Base-by-base conservation (phyloP, 179 eudicot genomes). In the Amaranthus tricolor region DNA sequence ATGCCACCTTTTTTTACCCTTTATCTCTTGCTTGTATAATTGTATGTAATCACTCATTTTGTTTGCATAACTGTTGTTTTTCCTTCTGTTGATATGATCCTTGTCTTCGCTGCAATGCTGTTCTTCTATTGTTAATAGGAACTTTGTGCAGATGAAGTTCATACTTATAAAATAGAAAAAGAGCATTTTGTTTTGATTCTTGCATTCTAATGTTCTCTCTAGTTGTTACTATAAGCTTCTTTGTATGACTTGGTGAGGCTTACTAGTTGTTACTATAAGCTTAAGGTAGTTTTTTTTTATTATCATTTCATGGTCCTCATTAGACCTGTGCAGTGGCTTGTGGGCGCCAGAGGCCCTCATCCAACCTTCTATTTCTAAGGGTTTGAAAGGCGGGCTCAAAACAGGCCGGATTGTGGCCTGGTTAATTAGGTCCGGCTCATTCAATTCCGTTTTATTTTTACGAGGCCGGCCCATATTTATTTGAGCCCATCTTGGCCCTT, bases 201-300 rank as follows among this genome's bases (percentile, higher is more conserved):
- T n/a, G 14, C 31, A 48, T 53, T n/a, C n/a, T n/a, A n/a, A n/a
- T n/a, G n/a, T n/a, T n/a, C 70, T 66, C 53, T 66, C 67, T 43
- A n/a, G n/a, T n/a, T n/a, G n/a, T n/a, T n/a, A n/a, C n/a, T n/a
- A n/a, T n/a, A n/a, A n/a, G n/a, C n/a, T n/a, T n/a, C n/a, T n/a
- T n/a, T n/a, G n/a, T n/a, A n/a, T n/a, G 20, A 20, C 63, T 59
- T 21, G 31, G 31, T 61, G 65, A 15, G 7, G 65, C 7, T 2
- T 61, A 12, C 65, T 61, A 61, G 45, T 61, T 7, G n/a, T n/a
- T n/a, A n/a, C n/a, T n/a, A n/a, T n/a, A n/a, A n/a, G 65, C 65
- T 31, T 13, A 21, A 16, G 24, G 65, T 61, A 21, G 31, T 16
- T 10, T 61, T 6, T 24, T 24, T 61, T 12, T 6, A 61, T 6